Evolutionary conservation across 2,329 filamentous ascomycete genomes (phyloP), one percentile per base, ranked within the genome.

Genomic region (Botrytis sinoallii): DNA sequence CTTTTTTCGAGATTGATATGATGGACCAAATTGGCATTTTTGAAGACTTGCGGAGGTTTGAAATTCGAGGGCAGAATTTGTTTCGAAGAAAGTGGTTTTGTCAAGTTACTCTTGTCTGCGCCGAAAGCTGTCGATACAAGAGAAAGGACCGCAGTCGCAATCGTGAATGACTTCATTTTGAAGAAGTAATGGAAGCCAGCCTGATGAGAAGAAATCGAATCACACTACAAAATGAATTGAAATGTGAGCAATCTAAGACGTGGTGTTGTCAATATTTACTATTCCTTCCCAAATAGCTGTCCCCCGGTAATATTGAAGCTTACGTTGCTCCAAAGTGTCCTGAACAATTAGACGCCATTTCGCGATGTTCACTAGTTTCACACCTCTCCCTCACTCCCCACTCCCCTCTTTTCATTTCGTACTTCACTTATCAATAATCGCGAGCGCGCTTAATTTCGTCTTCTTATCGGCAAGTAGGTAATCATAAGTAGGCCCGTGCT

Each of bases 1-100:
- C 90, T 93, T 87, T 98, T 98, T 84, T 98, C 95, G 74, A 98
- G 84, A 78, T 97, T 97, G 81, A 97, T 91, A 77, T 92, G 91
- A 80, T 96, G 93, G 70, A 98, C 92, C 44, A 98, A 84, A 82
- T 99, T 98, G 83, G 88, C 88, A 84, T 99, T 98, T 85, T 95
- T 94, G 86, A 97, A 99, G 78, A 95, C 93, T 82, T 94, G 93
- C 22, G 95, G 92, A 71, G 95, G 94, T 83, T 89, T 92, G 86
- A 98, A 97, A 75, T 87, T 86, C 78, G 88, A 83, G 61, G 90
- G 89, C 75, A 90, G 85, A 72, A 86, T 86, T 79, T 87, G 82
- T 82, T 89, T 89, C 76, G 89, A 88, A 73, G 88, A 86, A 78
- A 87, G 76, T 76, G 80, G 79, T 76, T 79, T 81, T 46, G 79